These are phyloP conservation scores for Pogostemon cablin DNA, from an alignment of 257 asterid species.

Conservation along the genomic window DNA sequence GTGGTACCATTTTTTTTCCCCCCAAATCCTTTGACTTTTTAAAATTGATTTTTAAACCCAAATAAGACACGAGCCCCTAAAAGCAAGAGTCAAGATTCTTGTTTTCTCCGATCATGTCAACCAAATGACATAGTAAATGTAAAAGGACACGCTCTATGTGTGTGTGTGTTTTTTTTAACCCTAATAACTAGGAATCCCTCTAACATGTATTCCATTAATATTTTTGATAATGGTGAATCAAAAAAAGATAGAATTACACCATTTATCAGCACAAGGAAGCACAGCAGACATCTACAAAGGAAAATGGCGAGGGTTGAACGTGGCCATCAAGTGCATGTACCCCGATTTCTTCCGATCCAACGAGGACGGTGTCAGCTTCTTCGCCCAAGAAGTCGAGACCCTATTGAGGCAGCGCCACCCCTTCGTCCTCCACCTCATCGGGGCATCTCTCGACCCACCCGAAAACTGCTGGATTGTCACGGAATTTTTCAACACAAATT, in stretches of 20 bases:
- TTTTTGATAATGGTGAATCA: background rate
- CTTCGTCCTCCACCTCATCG: constrained; percentile 68
- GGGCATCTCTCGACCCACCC: constrained; percentile 71
- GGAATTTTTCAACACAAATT: constrained; percentile 49
- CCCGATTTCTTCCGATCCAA: constrained; percentile 66
- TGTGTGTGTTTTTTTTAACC: too few species aligned
- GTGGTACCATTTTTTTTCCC: too few species aligned
- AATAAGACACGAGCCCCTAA: too few species aligned
- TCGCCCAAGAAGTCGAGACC: constrained; percentile 72
- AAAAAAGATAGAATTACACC: constrained; percentile 57
- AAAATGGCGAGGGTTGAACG: constrained; percentile 71
- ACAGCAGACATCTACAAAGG: constrained; percentile 71
- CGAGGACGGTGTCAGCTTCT: constrained; percentile 58
- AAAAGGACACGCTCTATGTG: too few species aligned
- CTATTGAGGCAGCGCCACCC: constrained; percentile 74
- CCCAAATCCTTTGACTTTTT: too few species aligned
- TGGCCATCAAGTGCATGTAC: constrained; percentile 71
- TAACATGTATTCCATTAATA: too few species aligned
- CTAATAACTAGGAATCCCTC: too few species aligned
- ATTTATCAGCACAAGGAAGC: constrained; percentile 64
- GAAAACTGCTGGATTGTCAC: constrained; percentile 72
- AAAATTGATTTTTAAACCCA: too few species aligned
- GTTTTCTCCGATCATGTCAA: too few species aligned
- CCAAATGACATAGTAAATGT: too few species aligned
- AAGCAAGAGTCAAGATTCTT: too few species aligned